phyloP scores from a whole-genome alignment of 2,329 filamentous ascomycete genomes.

The Arthrobotrys conoides region DNA sequence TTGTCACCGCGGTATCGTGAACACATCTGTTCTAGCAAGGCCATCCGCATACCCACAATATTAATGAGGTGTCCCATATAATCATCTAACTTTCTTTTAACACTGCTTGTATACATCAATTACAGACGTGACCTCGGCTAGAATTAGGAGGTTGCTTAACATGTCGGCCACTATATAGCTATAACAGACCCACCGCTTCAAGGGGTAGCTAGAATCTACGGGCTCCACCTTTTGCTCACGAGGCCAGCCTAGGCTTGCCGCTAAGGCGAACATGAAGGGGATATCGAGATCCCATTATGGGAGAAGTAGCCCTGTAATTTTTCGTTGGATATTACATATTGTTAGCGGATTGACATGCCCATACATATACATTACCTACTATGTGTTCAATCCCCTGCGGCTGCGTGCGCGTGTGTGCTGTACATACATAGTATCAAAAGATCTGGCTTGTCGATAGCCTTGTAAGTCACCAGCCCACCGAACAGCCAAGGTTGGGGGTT shows the following conservation, averaged over 20 bases:
- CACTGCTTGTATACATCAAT: neutral
- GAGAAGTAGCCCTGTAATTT: constrained; percentile 33
- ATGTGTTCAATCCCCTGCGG: constrained; percentile 25
- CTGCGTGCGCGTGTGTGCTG: constrained; percentile 17
- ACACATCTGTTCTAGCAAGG: neutral
- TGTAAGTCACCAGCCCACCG: constrained; percentile 37
- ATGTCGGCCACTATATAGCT: constrained; percentile 33
- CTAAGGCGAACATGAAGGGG: constrained; percentile 40
- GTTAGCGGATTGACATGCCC: constrained; percentile 3
- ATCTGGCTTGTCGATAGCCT: constrained; percentile 51
- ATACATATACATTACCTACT: neutral
- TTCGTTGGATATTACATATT: constrained; percentile 37
- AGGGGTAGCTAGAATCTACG: constrained; percentile 46
- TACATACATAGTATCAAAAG: constrained; percentile 13
- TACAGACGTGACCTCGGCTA: constrained; percentile 39
- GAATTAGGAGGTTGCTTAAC: constrained; percentile 25
- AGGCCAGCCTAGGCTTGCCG: constrained; percentile 53
- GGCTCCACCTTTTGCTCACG: constrained; percentile 57
- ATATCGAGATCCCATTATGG: constrained; percentile 53
- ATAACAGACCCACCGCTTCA: constrained; percentile 53
- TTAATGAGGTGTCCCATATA: neutral
- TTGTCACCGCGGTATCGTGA: neutral
- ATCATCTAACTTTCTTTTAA: neutral
- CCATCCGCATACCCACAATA: neutral
- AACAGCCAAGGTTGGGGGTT: constrained; percentile 24